A percentile compares a stretch with the other conserved stretches of the same genome.
Evolutionary conservation across 2,329 filamentous ascomycete genomes (phyloP).

Genomic region (Fusarium virguliforme): DNA sequence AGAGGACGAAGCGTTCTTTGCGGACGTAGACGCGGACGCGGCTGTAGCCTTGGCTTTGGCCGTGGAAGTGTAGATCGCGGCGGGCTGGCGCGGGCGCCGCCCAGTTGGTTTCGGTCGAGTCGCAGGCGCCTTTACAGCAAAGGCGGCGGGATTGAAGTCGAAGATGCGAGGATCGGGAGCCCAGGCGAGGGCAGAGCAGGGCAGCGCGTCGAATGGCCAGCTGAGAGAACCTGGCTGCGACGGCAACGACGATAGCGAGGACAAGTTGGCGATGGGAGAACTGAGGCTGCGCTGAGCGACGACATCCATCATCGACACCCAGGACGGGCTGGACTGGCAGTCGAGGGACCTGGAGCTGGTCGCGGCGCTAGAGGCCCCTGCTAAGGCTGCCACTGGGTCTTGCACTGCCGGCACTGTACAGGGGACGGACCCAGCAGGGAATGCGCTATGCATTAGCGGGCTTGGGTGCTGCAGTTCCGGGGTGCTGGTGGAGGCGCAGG

Average conservation of each 20-base stretch:
- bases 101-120: conserved; percentile 40
- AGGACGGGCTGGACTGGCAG: conserved; percentile 22
- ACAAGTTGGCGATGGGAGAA: conserved; percentile 47
- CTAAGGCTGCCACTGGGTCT: conserved; percentile 25
- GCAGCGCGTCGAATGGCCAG: conserved; percentile 44
- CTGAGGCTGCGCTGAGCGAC: conserved; percentile 48
- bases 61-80: conserved; percentile 38
- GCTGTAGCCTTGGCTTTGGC: conserved; percentile 35
- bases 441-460: conserved; percentile 48
- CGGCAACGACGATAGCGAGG: conserved; percentile 35
- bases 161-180: conserved; percentile 40
- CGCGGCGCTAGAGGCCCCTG: conserved; percentile 14
- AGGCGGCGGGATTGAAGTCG: conserved; percentile 28
- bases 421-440: conserved; percentile 39
- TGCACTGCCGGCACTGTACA: conserved; percentile 42
- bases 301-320: conserved; percentile 47
- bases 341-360: conserved; percentile 25
- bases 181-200: conserved; percentile 43
- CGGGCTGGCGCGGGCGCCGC: conserved; percentile 49
- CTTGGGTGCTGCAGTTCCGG: conserved; percentile 23
- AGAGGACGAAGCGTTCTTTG: conserved; percentile 32
- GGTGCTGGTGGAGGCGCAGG: conserved; percentile 37
- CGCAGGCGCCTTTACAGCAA: conserved; percentile 37
- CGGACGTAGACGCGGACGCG: conserved; percentile 37
- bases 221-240: conserved; percentile 28